Percentiles rank a stretch among this genome's conserved stretches.
Conservation (phyloP, 2,329 filamentous ascomycete genomes). For the Cladosporium sp. region DNA sequence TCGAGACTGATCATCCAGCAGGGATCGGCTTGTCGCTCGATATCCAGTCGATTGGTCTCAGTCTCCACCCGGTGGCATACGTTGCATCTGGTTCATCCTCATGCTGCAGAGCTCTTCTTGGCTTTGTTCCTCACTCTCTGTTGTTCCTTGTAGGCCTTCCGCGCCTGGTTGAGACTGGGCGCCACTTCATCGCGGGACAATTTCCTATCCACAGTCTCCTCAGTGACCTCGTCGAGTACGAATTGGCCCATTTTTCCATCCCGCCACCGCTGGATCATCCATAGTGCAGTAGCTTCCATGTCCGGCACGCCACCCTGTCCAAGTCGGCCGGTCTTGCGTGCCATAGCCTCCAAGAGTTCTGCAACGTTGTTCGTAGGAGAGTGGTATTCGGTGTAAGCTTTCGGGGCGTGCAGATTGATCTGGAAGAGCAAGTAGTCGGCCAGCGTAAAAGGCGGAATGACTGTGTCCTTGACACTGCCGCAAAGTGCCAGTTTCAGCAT, state of each 20-base stretch:
- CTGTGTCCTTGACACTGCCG: constrained; percentile 83
- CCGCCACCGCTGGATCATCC: constrained; percentile 79
- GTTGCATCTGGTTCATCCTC: not conserved
- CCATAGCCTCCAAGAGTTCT: constrained; percentile 66
- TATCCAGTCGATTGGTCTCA: no score
- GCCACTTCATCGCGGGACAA: constrained; percentile 43
- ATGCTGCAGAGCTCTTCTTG: constrained; percentile 8
- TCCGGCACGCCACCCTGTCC: constrained; percentile 68
- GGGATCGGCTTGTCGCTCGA: no score
- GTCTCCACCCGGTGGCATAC: not conserved
- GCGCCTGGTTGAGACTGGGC: constrained; percentile 61
- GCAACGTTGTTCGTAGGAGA: constrained; percentile 80
- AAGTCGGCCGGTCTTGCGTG: constrained; percentile 70
- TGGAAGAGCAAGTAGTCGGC: constrained; percentile 88
- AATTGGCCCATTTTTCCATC: constrained; percentile 71
- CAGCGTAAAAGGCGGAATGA: constrained; percentile 72
- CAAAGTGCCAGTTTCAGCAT: constrained; percentile 96
- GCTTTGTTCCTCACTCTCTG: constrained; percentile 13
- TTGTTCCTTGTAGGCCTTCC: constrained; percentile 60
- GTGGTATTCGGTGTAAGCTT: constrained; percentile 59
- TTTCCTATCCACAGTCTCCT: constrained; percentile 54
- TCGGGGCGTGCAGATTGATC: constrained; percentile 65
- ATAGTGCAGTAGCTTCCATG: constrained; percentile 68
- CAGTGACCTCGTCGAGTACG: constrained; percentile 70
- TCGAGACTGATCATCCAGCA: no score